These are phyloP conservation scores for Pyricularia sp. DNA, from an alignment of 2,329 filamentous ascomycete species.

Conservation along the genomic window DNA sequence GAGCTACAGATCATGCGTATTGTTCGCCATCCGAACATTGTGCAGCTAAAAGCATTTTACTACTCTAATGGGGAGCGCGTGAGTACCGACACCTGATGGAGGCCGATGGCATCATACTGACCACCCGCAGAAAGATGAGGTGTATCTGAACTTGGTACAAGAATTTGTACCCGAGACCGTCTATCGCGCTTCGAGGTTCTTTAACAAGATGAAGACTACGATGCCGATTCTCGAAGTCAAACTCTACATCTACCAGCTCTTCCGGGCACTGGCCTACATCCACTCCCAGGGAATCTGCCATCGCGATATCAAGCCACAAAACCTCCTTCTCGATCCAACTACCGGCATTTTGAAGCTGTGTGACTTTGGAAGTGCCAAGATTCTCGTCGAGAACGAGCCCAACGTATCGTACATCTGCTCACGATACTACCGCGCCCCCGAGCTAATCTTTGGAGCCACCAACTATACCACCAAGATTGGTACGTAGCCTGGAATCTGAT, in stretches of 20 bases:
- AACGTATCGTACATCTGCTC: constrained; percentile 99
- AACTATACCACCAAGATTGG: constrained; percentile 99
- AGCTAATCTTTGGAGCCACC: constrained; percentile 96
- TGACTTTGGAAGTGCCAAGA: constrained; percentile 98
- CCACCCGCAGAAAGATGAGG: constrained; percentile 76
- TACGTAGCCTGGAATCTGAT: constrained; percentile 35
- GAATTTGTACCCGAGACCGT: constrained; percentile 98
- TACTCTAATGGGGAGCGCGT: constrained; percentile 98
- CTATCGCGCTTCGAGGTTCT: constrained; percentile 94
- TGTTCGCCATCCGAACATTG: constrained; percentile 96
- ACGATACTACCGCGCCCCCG: constrained; percentile 93
- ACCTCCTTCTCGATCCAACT: constrained; percentile 83
- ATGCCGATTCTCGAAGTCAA: constrained; percentile 99
- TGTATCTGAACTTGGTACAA: constrained; percentile 95
- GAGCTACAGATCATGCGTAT: constrained; percentile 99
- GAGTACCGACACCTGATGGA: constrained; percentile 21
- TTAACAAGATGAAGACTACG: constrained; percentile 99
- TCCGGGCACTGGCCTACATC: constrained; percentile 96
- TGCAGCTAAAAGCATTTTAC: constrained; percentile 98
- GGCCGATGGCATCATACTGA: background rate
- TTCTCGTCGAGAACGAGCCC: constrained; percentile 94
- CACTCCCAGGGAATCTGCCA: constrained; percentile 99
- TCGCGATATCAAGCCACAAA: constrained; percentile 98
- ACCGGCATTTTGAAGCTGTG: constrained; percentile 93
- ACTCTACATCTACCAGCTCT: constrained; percentile 98